Base-by-base conservation (phyloP, 208 protist genomes). In the Leishmania amazonensis region DNA sequence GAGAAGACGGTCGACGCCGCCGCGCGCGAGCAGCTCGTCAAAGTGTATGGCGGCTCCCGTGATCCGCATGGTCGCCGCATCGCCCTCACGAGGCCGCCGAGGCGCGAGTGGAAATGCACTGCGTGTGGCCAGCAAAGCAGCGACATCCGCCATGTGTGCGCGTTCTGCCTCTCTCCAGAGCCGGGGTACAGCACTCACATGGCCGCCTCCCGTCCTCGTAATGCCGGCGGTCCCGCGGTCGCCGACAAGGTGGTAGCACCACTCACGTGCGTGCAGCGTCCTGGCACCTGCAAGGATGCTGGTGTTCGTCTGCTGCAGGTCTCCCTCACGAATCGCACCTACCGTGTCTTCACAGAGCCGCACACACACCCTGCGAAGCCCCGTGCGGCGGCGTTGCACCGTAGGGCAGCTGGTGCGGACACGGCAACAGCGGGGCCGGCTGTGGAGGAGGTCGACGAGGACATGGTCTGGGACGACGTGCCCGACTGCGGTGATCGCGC, bases 81-180 rank as follows among this genome's bases (percentile, higher is more conserved):
- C 67, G 71, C 83, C 49, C 83, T 92, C 40, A 87, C 79, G 1
- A 84, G 90, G 3, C 87, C 83, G 8, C 57, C 74, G 15, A 47
- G 79, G 38, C 72, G 81, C n/a, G 71, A 54, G 28, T 95, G 86
- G 84, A 85, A 60, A 49, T 95, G 91, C 78, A 54, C 73, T 15
- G 31, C 65, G 7, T 95, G 91, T 75, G 68, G 80, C 5, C 57
- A 81, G 35, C 73, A 49, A 19, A 89, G 84, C 47, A 75, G 38
- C 47, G 91, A 95, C 45, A 88, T 91, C 35, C 91, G 91, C 3
- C 76, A 84, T 53, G 83, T 95, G 42, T 95, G 91, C 68, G 89
- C 79, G 8, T 68, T 53, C 68, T 95, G 91, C 65, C 83, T 95
- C 11, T 40, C 60, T 3, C 80, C 83, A 3, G 88, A 93, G 85